phyloP scores from a whole-genome alignment of 2,329 filamentous ascomycete species.

The Aspergillus hiratsukae region DNA sequence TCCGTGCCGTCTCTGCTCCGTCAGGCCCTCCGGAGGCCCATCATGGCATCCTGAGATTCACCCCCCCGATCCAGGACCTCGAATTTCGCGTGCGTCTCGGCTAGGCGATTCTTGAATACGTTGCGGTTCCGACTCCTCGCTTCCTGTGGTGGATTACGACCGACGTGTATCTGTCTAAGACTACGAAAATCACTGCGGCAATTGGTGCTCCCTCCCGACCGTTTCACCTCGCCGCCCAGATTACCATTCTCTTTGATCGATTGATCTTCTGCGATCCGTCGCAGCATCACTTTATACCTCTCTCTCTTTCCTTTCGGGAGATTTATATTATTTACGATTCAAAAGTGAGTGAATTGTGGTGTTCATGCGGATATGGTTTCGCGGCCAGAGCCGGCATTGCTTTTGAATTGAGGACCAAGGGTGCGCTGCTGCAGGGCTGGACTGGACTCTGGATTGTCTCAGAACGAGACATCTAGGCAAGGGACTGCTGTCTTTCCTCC shows the following conservation, averaged over 20 bases:
- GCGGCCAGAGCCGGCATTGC: constrained; percentile 3
- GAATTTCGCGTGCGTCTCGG: constrained; percentile 7
- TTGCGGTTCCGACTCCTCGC: constrained; percentile 13
- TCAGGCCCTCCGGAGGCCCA: constrained; percentile 19
- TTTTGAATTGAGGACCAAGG: background rate
- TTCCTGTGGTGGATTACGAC: constrained; percentile 6
- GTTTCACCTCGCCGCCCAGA: background rate
- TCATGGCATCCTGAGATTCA: constrained; percentile 21
- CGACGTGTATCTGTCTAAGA: background rate
- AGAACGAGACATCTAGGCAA: constrained; percentile 11
- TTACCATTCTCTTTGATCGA: background rate
- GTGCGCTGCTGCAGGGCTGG: constrained; percentile 12
- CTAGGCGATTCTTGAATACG: constrained; percentile 13
- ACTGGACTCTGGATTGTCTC: constrained; percentile 7
- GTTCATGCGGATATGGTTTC: constrained; percentile 8
- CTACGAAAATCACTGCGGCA: background rate
- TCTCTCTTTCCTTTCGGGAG: background rate
- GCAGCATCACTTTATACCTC: background rate
- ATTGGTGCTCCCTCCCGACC: background rate
- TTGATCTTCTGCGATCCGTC: background rate
- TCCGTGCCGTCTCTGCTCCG: constrained; percentile 18
- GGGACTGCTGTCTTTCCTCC: constrained; percentile 3
- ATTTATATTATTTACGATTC: background rate
- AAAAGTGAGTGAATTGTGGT: constrained; percentile 5
- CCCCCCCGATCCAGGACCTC: constrained; percentile 7